phyloP scores from a whole-genome alignment of 345 rosid species.

The Salix exigua region DNA sequence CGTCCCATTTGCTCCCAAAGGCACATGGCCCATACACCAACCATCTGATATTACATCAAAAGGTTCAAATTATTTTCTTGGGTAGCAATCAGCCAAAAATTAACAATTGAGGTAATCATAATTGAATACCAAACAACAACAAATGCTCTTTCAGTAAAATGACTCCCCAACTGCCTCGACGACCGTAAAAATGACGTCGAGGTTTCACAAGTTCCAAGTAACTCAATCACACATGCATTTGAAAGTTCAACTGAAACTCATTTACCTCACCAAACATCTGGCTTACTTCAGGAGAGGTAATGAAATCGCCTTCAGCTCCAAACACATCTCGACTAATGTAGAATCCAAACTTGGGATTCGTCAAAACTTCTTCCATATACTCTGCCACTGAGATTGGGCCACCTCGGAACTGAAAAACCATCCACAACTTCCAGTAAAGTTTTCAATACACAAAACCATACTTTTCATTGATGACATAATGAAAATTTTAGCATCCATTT shows the following conservation, averaged over 20 bases:
- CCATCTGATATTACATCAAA: slow-evolving; percentile 47
- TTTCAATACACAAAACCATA: not conserved
- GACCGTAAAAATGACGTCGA: not conserved
- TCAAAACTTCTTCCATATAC: slow-evolving; percentile 94
- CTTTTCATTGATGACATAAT: not conserved
- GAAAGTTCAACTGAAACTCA: not conserved
- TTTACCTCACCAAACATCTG: slow-evolving; percentile 95
- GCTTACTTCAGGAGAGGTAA: slow-evolving; percentile 96
- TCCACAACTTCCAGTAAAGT: not conserved
- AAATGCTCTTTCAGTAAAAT: not conserved
- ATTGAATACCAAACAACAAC: not conserved
- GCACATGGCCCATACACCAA: slow-evolving; percentile 90
- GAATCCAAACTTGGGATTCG: slow-evolving; percentile 83
- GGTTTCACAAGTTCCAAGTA: not conserved
- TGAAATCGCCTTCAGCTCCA: slow-evolving; percentile 92
- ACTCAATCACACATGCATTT: not conserved
- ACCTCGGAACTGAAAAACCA: slow-evolving; percentile 61
- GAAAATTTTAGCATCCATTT: not conserved
- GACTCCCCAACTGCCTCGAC: not conserved
- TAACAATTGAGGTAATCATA: not conserved
- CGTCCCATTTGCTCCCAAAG: slow-evolving; percentile 95
- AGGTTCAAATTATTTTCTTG: not conserved
- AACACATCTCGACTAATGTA: slow-evolving; percentile 88
- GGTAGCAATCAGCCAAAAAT: not conserved
- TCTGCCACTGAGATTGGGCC: slow-evolving; percentile 92